phyloP scores from a whole-genome alignment of 208 protist species.

The Trypanosoma vivax region DNA sequence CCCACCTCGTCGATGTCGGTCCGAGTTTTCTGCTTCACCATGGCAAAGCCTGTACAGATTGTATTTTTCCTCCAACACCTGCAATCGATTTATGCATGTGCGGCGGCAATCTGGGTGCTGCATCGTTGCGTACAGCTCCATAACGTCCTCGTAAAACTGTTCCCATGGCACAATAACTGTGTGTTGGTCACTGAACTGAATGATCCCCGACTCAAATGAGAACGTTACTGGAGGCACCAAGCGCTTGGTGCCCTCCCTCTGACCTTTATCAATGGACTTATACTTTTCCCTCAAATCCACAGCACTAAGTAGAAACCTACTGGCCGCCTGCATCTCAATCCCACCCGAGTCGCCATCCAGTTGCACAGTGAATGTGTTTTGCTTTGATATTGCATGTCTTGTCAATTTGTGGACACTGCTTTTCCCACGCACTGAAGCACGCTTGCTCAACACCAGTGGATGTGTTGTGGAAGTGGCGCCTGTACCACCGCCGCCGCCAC shows the following conservation, averaged over 20 bases:
- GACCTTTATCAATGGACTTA: constrained; percentile 63
- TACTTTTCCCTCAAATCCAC: constrained; percentile 56
- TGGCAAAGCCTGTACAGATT: constrained; percentile 91
- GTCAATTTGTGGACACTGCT: neutral
- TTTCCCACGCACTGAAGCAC: neutral
- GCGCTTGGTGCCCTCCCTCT: constrained; percentile 25
- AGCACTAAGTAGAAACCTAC: constrained; percentile 29
- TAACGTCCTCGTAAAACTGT: constrained; percentile 67
- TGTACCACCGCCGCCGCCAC: neutral
- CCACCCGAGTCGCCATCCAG: constrained; percentile 70
- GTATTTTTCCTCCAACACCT: constrained; percentile 91
- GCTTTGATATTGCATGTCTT: constrained; percentile 1
- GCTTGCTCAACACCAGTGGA: neutral
- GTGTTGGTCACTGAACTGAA: constrained; percentile 48
- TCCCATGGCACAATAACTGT: constrained; percentile 57
- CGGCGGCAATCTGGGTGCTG: constrained; percentile 47
- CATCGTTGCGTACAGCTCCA: constrained; percentile 29
- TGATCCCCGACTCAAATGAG: constrained; percentile 58
- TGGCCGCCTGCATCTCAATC: constrained; percentile 64
- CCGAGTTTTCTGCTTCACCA: constrained; percentile 55
- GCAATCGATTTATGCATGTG: constrained; percentile 64
- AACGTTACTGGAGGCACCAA: constrained; percentile 30
- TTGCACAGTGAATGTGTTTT: constrained; percentile 45
- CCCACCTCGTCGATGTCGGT: constrained; percentile 48
- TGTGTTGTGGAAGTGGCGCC: neutral